These are phyloP conservation scores for Arthrobotrys conoides DNA, from an alignment of 2,329 filamentous ascomycete species.

Conservation along the genomic window DNA sequence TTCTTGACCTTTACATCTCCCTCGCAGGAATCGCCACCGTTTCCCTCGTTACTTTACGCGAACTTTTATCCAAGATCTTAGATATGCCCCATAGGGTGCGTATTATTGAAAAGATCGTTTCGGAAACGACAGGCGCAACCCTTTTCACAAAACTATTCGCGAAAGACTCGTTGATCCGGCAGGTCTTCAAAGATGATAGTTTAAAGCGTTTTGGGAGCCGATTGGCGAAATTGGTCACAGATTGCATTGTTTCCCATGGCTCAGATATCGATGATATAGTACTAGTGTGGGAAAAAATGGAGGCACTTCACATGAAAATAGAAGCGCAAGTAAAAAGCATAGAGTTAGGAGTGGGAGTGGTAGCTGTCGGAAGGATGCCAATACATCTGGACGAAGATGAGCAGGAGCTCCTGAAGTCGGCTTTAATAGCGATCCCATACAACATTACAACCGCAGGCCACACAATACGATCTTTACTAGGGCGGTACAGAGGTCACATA, in stretches of 20 bases:
- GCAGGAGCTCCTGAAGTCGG: neutral
- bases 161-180: neutral
- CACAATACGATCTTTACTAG: neutral
- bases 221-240: slow-evolving; percentile 12
- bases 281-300: slow-evolving; percentile 12
- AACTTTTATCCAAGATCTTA: slow-evolving; percentile 10
- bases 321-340: slow-evolving; percentile 6
- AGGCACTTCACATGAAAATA: neutral
- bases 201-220: slow-evolving; percentile 2
- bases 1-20: slow-evolving; percentile 20
- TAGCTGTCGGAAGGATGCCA: neutral
- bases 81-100: slow-evolving; percentile 13
- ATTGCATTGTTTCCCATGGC: slow-evolving; percentile 26
- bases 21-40: slow-evolving; percentile 1
- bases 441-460: slow-evolving; percentile 19
- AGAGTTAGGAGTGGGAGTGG: neutral
- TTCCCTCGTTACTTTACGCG: neutral
- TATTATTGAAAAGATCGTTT: slow-evolving; percentile 21
- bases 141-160: neutral
- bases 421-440: slow-evolving; percentile 10
- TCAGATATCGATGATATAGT: slow-evolving; percentile 4
- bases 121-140: slow-evolving; percentile 1
- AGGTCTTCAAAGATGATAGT: neutral
- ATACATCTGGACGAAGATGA: neutral
- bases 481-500: slow-evolving; percentile 9